Evolutionary conservation across 139 green algal genomes (phyloP).

Genomic region (Chlamydomonas asymmetrica): DNA sequence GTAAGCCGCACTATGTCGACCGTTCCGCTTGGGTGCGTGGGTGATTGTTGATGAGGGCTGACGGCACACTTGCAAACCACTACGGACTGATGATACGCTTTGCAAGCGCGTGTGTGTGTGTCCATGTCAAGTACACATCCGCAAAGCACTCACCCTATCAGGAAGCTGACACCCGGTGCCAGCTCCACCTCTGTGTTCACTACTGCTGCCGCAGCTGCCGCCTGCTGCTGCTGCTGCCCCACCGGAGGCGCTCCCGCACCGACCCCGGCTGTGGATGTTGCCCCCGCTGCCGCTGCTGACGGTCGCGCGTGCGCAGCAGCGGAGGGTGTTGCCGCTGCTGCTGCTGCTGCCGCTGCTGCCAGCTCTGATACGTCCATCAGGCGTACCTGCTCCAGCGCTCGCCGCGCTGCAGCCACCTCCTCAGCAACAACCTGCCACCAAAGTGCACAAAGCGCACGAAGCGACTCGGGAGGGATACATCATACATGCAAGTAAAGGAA

Average conservation of each 20-base stretch:
- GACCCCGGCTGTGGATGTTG: neutral
- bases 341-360: neutral
- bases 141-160: no score
- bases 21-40: no score
- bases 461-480: no score
- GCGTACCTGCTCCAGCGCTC: slow-evolving; percentile 1
- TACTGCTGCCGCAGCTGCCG: neutral
- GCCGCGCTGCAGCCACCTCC: slow-evolving; percentile 16
- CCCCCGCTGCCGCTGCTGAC: neutral
- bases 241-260: neutral
- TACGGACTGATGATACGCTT: no score
- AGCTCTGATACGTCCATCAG: slow-evolving; percentile 10
- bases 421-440: slow-evolving; percentile 24
- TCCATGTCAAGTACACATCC: no score
- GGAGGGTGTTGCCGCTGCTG: neutral
- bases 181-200: slow-evolving; percentile 8
- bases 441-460: no score
- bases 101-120: no score
- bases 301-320: no score
- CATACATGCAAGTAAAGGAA: no score
- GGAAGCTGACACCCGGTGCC: slow-evolving; percentile 8
- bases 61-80: no score
- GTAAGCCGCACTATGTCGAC: no score
- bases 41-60: no score
- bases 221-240: neutral